Base-by-base conservation (phyloP, 2,329 filamentous ascomycete species). In the Cordyceps cateniannulata region DNA sequence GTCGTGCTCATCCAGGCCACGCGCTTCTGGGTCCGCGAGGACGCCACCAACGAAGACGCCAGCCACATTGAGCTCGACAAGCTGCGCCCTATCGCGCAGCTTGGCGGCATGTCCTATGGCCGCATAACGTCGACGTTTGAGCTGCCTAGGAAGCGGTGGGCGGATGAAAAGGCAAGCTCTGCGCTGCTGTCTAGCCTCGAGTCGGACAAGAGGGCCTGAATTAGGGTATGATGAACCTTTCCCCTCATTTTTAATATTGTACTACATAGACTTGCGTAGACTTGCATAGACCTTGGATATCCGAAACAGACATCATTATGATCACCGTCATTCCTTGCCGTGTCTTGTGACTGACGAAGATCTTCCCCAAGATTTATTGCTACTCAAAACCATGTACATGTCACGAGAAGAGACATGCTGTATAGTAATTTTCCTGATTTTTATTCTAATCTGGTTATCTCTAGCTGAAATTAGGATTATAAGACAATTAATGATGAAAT, bases 21-120 rank as follows among this genome's bases (percentile, higher is more conserved):
- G n/a, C 58, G 68, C 18, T 71, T 71, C 58, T 71, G 69, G 69
- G 68, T 70, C 9, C 63, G 63, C 27, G 67, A 69, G 49, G 67
- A 68, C 61, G 67, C 68, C 2, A 63, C 62, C 12, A 66, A 68
- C 20, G 59, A 66, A 8, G 65, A 67, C 20, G 65, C 57, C 12
- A 66, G 64, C 29, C 62, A 66, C 49, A 65, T 69, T 20, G 64
- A 64, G n/a, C 59, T 68, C 2, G 65, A 66, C 5, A 66, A 66
- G 50, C 49, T 69, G 8, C 63, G 67, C 2, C 67, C 68, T 0
- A 52, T 69, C n/a, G 67, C 57, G 1, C 67, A 68, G 32, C 60
- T 69, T 8, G 68, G 68, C 5, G 68, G 68, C 16, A 68, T 69
- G 60, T 64, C 67, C 0, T 69, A 68, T 52, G 68, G 66, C 1